Base-by-base conservation (phyloP, 2,329 filamentous ascomycete genomes). In the Fusarium sarcochroum region DNA sequence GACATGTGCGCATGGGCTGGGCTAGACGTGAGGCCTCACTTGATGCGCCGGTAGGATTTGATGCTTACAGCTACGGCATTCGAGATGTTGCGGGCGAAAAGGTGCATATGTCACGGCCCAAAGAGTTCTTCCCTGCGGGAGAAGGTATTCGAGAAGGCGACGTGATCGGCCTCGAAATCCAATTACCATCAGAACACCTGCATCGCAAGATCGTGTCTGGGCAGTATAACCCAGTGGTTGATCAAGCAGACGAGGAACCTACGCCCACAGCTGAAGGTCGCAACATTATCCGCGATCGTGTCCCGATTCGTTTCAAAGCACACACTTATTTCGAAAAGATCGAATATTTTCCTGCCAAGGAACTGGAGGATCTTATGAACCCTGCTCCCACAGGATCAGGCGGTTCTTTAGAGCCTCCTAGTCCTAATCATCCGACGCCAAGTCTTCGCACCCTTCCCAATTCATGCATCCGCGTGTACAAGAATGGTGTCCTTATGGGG, bases 301-400 rank as follows among this genome's bases (percentile, higher is more conserved):
- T 98, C 44, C 94, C 96, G 1, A 97, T 98, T 70, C 90, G 94
- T 11, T 97, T 97, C 83, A 98, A 97, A 79, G 90, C 91, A 41
- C 93, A 97, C 77, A 91, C 94, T 53, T 97, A 97, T 81, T 98
- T 97, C 79, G 95, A 98, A 80, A 91, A 93, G 76, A 92, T 94
- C 68, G 94, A 97, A 76, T 97, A 97, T 78, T 92, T 95, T 72
- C 85, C 93, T 1, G 91, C 91, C 13, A 97, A 97, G 77, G 91
- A 97, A 69, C 89, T 98, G 40, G 94, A 98, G 73, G 92, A 97
- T 73, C 82, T 92, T 20, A 90, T 94, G 84, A 93, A 92, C 74
- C 90, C 90, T 2, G 87, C 89, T 15, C 85, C 88, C 4, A 79
- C 81, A 1, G 79, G 80, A 1, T 68, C 80, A 2, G 75, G 76